A percentile compares a stretch with the other conserved stretches of the same genome.
phyloP scores from a whole-genome alignment of 2,329 filamentous ascomycete genomes.

The Neonectria neomacrospora region DNA sequence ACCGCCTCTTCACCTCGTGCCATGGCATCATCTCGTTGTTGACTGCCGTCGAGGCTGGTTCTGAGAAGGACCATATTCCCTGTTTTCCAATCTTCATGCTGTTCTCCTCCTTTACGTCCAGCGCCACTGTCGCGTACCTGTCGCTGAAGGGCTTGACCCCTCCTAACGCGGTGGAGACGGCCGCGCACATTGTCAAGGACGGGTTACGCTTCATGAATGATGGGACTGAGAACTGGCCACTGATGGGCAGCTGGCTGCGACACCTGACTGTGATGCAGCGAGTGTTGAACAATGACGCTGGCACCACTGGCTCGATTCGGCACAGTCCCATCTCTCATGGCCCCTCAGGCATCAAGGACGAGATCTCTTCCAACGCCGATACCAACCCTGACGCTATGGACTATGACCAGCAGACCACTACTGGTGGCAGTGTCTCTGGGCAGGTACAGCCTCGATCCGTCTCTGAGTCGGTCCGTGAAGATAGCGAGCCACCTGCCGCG shows the following conservation, averaged over 20 bases:
- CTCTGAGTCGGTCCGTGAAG: conserved; percentile 57
- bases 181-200: conserved; percentile 66
- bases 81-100: conserved; percentile 73
- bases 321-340: conserved; percentile 49
- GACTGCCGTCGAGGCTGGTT: conserved; percentile 64
- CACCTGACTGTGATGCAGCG: conserved; percentile 71
- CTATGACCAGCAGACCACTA: conserved; percentile 59
- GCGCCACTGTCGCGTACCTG: conserved; percentile 70
- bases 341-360: conserved; percentile 60
- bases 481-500: conserved; percentile 64
- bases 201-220: conserved; percentile 69
- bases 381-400: conserved; percentile 68
- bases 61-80: conserved; percentile 68
- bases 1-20: conserved; percentile 67
- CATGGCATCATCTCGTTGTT: conserved; percentile 68
- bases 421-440: conserved; percentile 35
- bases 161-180: conserved; percentile 66
- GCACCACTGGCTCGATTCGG: conserved; percentile 47
- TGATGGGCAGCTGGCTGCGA: conserved; percentile 69
- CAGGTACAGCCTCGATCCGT: conserved; percentile 51
- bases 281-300: conserved; percentile 65
- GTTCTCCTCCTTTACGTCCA: conserved; percentile 70
- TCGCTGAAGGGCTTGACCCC: conserved; percentile 71
- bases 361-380: conserved; percentile 65
- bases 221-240: conserved; percentile 68